Percentiles rank a stretch among this genome's conserved stretches.
These are phyloP conservation scores for Ustilago curta DNA, from an alignment of 1,284 basidiomycete genomes.

Conservation along the genomic window DNA sequence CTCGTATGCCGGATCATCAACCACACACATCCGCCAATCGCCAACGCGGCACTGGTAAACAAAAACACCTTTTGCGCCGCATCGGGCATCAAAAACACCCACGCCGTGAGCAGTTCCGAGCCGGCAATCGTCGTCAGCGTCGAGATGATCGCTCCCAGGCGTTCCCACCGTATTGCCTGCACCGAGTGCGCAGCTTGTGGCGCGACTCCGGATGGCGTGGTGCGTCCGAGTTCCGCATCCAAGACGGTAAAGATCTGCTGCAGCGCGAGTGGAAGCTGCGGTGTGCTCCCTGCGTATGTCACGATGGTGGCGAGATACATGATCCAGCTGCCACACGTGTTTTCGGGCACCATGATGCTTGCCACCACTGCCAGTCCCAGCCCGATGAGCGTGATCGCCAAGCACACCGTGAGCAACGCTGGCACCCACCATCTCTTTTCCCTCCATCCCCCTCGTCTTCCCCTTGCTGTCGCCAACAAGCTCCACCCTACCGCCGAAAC, in stretches of 20 bases:
- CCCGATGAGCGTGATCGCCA: constrained; percentile 14
- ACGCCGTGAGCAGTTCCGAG: constrained; percentile 27
- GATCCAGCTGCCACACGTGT: constrained; percentile 15
- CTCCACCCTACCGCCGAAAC: constrained; percentile 16
- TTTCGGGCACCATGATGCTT: constrained; percentile 14
- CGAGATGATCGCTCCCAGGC: constrained; percentile 29
- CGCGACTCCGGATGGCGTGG: background rate
- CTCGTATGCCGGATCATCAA: constrained; percentile 31
- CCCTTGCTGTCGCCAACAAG: constrained; percentile 7
- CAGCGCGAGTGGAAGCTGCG: constrained; percentile 34
- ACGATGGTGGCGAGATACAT: constrained; percentile 20
- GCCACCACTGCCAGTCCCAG: constrained; percentile 20
- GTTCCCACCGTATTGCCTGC: constrained; percentile 18
- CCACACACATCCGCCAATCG: constrained; percentile 28
- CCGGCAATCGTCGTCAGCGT: constrained; percentile 18
- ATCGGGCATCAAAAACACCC: constrained; percentile 31
- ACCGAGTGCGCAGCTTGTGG: background rate
- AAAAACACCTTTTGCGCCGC: constrained; percentile 24
- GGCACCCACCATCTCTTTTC: constrained; percentile 24
- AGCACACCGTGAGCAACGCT: constrained; percentile 12
- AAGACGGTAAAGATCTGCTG: constrained; percentile 29
- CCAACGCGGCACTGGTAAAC: constrained; percentile 26
- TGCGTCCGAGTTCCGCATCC: constrained; percentile 18
- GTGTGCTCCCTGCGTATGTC: constrained; percentile 18
- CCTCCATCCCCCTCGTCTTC: background rate